Evolutionary conservation across 2,329 filamentous ascomycete species (phyloP).

Genomic region (Ceratocystis destructans): DNA sequence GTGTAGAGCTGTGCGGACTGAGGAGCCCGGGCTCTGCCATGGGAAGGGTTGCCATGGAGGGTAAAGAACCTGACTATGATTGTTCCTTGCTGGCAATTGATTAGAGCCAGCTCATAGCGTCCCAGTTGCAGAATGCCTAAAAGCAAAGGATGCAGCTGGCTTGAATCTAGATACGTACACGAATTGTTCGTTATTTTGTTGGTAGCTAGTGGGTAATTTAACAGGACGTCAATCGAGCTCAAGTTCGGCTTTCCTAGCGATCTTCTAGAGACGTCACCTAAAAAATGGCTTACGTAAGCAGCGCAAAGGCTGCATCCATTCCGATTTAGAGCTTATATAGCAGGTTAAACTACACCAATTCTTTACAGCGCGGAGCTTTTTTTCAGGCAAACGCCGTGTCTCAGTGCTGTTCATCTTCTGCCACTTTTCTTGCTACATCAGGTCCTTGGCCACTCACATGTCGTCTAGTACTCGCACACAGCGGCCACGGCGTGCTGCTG

Average conservation of each 20-base stretch:
- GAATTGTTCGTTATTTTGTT: no score
- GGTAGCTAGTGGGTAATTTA: background rate
- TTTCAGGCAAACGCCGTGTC: background rate
- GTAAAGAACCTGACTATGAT: background rate
- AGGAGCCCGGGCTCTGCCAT: constrained; percentile 14
- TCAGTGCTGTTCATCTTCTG: background rate
- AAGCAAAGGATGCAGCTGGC: no score
- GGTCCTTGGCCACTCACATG: background rate
- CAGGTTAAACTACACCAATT: background rate
- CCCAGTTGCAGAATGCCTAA: background rate
- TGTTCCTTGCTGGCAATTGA: background rate
- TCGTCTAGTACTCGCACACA: background rate
- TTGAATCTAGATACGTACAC: no score
- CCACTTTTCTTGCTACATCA: background rate
- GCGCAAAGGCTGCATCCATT: background rate
- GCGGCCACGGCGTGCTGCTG: constrained; percentile 10
- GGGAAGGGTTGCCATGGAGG: constrained; percentile 19
- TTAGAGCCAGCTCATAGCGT: background rate
- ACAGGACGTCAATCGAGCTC: background rate
- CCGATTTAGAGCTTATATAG: background rate
- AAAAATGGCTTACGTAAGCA: background rate
- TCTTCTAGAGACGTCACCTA: background rate
- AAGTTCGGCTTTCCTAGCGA: background rate
- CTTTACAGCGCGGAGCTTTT: background rate
- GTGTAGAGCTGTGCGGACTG: constrained; percentile 21